phyloP scores from a whole-genome alignment of 2,329 filamentous ascomycete genomes.

The Didymella pinodella region DNA sequence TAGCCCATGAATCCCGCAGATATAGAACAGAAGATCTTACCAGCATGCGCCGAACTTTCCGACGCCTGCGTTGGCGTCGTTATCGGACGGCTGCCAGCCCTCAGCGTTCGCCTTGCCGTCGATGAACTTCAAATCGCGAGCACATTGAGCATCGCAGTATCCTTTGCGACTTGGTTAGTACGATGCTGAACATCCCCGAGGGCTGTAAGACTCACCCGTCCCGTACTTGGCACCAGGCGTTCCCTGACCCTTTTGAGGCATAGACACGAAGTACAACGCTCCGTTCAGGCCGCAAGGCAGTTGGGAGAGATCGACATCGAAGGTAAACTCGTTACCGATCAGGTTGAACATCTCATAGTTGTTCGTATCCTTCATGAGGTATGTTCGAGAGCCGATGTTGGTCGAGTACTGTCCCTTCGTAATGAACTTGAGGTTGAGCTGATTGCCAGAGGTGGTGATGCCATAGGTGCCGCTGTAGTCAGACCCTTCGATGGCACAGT shows the following conservation, averaged over 20 bases:
- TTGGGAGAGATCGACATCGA: conserved; percentile 60
- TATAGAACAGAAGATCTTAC: conserved; percentile 12
- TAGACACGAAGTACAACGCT: conserved; percentile 58
- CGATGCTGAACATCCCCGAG: too few species aligned
- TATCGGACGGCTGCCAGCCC: conserved; percentile 60
- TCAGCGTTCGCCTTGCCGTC: conserved; percentile 65
- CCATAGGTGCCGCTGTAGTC: conserved; percentile 53
- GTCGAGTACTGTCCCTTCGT: conserved; percentile 57
- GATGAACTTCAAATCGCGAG: conserved; percentile 59
- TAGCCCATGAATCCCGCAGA: conserved; percentile 44
- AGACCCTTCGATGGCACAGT: conserved; percentile 52
- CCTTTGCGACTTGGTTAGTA: conserved; percentile 39
- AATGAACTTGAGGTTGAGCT: conserved; percentile 64
- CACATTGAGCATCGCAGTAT: conserved; percentile 48
- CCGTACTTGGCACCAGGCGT: conserved; percentile 60
- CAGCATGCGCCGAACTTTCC: conserved; percentile 68
- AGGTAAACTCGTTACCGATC: conserved; percentile 49
- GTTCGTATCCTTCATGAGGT: conserved; percentile 44
- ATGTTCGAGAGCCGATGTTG: conserved; percentile 50
- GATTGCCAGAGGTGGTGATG: conserved; percentile 60
- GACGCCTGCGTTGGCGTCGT: conserved; percentile 62
- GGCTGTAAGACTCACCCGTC: conserved; percentile 53
- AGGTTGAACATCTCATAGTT: conserved; percentile 49
- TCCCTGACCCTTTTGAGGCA: conserved; percentile 62
- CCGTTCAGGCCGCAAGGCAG: conserved; percentile 76